phyloP scores from a whole-genome alignment of 2,329 filamentous ascomycete species.

The Diplodia scrobiculata region DNA sequence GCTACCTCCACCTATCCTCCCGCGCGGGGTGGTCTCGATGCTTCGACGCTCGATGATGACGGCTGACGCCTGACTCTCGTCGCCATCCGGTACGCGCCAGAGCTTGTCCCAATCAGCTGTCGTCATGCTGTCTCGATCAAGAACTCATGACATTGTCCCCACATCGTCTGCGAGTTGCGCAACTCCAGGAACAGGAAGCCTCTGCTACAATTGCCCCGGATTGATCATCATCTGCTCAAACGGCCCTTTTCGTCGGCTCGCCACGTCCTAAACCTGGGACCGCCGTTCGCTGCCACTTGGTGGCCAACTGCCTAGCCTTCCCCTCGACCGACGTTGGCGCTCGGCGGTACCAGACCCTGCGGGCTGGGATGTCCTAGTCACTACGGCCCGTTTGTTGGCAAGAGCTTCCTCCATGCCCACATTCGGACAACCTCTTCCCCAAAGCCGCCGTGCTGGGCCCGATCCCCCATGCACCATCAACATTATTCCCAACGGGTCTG shows the following conservation, averaged over 20 bases:
- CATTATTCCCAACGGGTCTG: neutral
- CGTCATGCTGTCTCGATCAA: neutral
- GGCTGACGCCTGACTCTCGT: slow-evolving; percentile 5
- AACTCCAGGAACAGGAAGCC: neutral
- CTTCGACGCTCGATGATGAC: slow-evolving; percentile 11
- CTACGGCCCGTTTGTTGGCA: neutral
- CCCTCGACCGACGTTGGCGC: slow-evolving; percentile 5
- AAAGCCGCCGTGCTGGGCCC: slow-evolving; percentile 6
- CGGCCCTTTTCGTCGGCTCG: neutral
- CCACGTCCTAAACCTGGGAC: neutral
- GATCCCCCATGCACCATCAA: neutral
- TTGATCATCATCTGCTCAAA: neutral
- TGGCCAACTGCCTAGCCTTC: neutral
- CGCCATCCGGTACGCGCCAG: slow-evolving; percentile 5
- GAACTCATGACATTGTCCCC: slow-evolving; percentile 2
- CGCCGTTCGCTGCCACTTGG: neutral
- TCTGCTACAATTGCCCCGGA: neutral
- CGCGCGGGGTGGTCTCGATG: slow-evolving; percentile 24
- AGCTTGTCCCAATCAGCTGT: neutral
- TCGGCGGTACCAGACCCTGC: neutral
- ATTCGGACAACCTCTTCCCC: neutral
- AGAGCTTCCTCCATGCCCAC: neutral
- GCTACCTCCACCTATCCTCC: neutral
- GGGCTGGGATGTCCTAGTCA: neutral
- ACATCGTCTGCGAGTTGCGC: no score